A percentile compares a stretch with the other conserved stretches of the same genome.
phyloP scores from a whole-genome alignment of 208 protist genomes.

The Trypanosoma cruzi region DNA sequence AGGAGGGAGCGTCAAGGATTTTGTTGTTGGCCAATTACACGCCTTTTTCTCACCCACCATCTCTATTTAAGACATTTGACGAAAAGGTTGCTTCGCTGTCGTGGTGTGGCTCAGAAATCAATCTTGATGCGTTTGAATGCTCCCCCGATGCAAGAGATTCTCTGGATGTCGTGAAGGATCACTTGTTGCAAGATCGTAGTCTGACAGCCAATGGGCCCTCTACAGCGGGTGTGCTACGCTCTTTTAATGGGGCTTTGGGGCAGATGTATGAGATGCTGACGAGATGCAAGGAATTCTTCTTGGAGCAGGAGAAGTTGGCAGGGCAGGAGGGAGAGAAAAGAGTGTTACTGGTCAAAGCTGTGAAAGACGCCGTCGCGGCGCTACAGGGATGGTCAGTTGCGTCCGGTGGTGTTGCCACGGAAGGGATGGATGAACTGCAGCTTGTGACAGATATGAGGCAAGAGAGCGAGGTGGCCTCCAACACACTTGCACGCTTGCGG shows the following conservation, averaged over 20 bases:
- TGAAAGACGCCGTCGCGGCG: constrained; percentile 2
- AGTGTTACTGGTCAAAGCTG: constrained; percentile 14
- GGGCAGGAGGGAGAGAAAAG: not conserved
- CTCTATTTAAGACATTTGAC: not conserved
- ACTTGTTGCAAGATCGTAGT: not conserved
- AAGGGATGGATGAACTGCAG: not conserved
- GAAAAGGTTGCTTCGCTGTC: not conserved
- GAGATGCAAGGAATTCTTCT: not conserved
- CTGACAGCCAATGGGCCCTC: not conserved
- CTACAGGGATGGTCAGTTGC: constrained; percentile 12
- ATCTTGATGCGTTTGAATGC: not conserved
- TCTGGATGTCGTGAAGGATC: constrained; percentile 5
- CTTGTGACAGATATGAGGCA: not conserved
- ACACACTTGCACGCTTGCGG: constrained; percentile 3
- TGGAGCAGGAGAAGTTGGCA: constrained; percentile 2
- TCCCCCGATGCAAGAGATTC: not conserved
- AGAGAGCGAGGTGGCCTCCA: constrained; percentile 15
- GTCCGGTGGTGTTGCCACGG: not conserved
- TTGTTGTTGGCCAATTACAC: not conserved
- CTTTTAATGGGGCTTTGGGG: constrained; percentile 1
- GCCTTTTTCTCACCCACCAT: not conserved
- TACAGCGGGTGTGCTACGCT: constrained; percentile 17
- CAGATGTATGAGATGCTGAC: constrained; percentile 7
- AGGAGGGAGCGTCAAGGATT: not conserved
- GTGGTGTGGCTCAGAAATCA: not conserved